Percentiles rank a stretch among this genome's conserved stretches.
These are phyloP conservation scores for Leccinum rimulosum DNA, from an alignment of 768 basidiomycete species.

Conservation along the genomic window DNA sequence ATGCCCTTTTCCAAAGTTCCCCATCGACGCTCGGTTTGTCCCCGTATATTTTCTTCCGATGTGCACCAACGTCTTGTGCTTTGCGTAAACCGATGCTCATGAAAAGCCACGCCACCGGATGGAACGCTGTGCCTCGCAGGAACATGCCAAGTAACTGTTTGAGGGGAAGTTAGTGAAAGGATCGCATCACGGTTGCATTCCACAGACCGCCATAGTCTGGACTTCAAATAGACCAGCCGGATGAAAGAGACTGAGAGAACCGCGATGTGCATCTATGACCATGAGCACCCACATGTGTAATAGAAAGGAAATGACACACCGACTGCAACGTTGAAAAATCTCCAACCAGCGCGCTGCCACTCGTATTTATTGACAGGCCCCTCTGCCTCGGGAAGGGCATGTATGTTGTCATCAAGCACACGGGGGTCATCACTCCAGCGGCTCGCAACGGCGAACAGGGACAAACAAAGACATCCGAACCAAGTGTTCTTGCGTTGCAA, in stretches of 20 bases:
- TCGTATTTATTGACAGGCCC: slow-evolving; percentile 31
- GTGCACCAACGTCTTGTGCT: slow-evolving; percentile 75
- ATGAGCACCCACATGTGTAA: slow-evolving; percentile 3
- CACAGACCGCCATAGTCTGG: slow-evolving; percentile 51
- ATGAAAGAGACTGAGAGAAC: slow-evolving; percentile 49
- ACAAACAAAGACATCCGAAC: slow-evolving; percentile 60
- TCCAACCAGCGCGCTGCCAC: slow-evolving; percentile 59
- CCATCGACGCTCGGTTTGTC: slow-evolving; percentile 48
- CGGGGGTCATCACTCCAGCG: slow-evolving; percentile 64
- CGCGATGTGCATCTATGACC: slow-evolving; percentile 47
- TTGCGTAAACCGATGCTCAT: slow-evolving; percentile 56
- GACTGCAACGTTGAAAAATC: slow-evolving; percentile 55
- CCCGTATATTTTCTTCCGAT: slow-evolving; percentile 59
- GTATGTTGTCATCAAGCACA: slow-evolving; percentile 41
- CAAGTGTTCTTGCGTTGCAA: slow-evolving; percentile 53
- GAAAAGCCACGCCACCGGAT: slow-evolving; percentile 53
- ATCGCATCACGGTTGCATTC: slow-evolving; percentile 4
- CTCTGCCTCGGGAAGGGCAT: slow-evolving; percentile 22
- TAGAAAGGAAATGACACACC: slow-evolving; percentile 34
- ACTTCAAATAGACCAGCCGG: slow-evolving; percentile 62
- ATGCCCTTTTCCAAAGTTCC: slow-evolving; percentile 77
- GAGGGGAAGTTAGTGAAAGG: slow-evolving; percentile 8
- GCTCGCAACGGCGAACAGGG: slow-evolving; percentile 67
- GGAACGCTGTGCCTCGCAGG: slow-evolving; percentile 46
- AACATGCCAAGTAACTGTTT: slow-evolving; percentile 54